Evolutionary conservation across 129 eudicot species (phyloP).

Genomic region (Artemisia annua): DNA sequence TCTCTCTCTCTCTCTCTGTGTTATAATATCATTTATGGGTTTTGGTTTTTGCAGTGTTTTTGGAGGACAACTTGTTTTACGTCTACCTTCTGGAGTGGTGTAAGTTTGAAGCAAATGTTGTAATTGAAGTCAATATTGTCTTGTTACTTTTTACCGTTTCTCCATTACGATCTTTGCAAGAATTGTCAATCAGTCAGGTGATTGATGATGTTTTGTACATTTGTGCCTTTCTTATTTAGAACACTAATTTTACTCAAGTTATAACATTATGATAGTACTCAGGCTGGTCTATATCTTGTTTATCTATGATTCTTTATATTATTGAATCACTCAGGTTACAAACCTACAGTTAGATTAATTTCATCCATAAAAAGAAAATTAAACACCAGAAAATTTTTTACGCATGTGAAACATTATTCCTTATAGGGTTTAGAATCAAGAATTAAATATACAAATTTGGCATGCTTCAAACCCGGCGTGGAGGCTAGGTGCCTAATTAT

Average conservation of each 20-base stretch:
- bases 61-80: slow-evolving; percentile 86
- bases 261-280: slow-evolving; percentile 7
- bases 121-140: slow-evolving; percentile 20
- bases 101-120: slow-evolving; percentile 29
- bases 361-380: too few relatives aligned
- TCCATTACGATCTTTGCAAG: slow-evolving; percentile 2
- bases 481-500: too few relatives aligned
- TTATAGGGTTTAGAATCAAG: too few relatives aligned
- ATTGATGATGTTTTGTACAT: slow-evolving; percentile 37
- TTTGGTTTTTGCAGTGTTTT: slow-evolving; percentile 57
- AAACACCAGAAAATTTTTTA: too few relatives aligned
- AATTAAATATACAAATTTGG: too few relatives aligned
- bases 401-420: too few relatives aligned
- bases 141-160: slow-evolving; percentile 21
- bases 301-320: neutral
- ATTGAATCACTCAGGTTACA: too few relatives aligned
- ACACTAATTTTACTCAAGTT: slow-evolving; percentile 15
- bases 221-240: slow-evolving; percentile 32
- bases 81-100: slow-evolving; percentile 94
- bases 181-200: slow-evolving; percentile 15
- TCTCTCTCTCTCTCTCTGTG: too few relatives aligned
- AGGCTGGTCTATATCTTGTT: neutral
- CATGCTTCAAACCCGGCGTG: too few relatives aligned
- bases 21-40: neutral
- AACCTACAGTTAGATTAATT: too few relatives aligned